Percentiles rank a stretch among this genome's conserved stretches.
These are phyloP conservation scores for Combretum micranthum DNA, from an alignment of 345 rosid species.

Conservation along the genomic window DNA sequence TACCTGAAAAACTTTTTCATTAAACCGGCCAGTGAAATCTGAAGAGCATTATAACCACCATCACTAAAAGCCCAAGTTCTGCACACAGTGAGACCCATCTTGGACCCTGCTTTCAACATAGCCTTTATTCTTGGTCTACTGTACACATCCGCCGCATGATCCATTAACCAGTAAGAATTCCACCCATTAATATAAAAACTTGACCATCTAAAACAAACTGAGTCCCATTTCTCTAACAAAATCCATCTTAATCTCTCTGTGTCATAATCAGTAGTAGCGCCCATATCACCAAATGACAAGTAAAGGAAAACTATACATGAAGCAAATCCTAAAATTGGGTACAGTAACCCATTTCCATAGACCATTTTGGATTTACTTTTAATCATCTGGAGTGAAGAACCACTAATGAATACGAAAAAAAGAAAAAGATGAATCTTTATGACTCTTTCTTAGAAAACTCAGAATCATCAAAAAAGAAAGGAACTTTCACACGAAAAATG, in stretches of 20 bases:
- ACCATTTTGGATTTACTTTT: constrained; percentile 28
- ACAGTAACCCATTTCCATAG: constrained; percentile 48
- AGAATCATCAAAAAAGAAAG: no score
- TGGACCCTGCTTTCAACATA: constrained; percentile 73
- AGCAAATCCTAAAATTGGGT: constrained; percentile 76
- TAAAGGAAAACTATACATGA: constrained; percentile 65
- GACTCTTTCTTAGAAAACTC: no score
- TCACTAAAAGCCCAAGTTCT: constrained; percentile 97
- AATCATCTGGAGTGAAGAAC: constrained; percentile 1
- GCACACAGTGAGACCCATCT: constrained; percentile 95
- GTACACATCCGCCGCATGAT: constrained; percentile 61
- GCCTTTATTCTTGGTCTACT: constrained; percentile 50
- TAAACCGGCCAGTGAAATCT: constrained; percentile 77
- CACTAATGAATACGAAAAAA: constrained; percentile 5
- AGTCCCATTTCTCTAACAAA: constrained; percentile 73
- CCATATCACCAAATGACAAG: constrained; percentile 65
- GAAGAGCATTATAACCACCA: constrained; percentile 87
- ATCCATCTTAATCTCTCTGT: constrained; percentile 29
- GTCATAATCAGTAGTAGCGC: constrained; percentile 21
- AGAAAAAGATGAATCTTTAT: neutral
- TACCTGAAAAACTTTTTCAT: constrained; percentile 88
- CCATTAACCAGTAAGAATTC: constrained; percentile 98
- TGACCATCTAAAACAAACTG: constrained; percentile 62
- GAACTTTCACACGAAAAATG: no score
- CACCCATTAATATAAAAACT: constrained; percentile 72